phyloP scores from a whole-genome alignment of 352 stramenopile species.

The Pythium periplocum region DNA sequence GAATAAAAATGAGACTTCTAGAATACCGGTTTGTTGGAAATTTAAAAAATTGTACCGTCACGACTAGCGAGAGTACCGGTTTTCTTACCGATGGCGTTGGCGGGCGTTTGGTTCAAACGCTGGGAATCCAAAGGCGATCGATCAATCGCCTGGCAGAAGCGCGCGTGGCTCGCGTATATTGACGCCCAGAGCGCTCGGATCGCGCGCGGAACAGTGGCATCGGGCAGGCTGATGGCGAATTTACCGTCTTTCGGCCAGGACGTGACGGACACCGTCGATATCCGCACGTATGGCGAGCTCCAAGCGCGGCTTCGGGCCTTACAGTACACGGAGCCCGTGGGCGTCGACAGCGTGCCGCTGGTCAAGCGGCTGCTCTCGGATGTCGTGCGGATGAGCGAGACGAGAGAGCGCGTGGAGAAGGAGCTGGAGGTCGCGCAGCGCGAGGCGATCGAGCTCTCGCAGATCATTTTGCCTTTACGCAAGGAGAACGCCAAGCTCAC shows the following conservation, averaged over 20 bases:
- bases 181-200: background rate
- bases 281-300: conserved; percentile 49
- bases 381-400: conserved; percentile 27
- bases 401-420: conserved; percentile 27
- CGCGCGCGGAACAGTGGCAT: conserved; percentile 2
- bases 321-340: conserved; percentile 58
- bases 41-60: conserved; percentile 2
- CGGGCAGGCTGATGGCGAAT: conserved; percentile 23
- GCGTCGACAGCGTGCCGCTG: conserved; percentile 50
- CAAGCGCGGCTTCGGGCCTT: conserved; percentile 51
- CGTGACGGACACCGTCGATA: conserved; percentile 29
- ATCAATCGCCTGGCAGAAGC: no score
- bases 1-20: no score
- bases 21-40: no score
- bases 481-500: conserved; percentile 73
- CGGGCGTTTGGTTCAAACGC: conserved; percentile 6
- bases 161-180: conserved; percentile 7
- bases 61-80: conserved; percentile 1
- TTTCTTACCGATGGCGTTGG: conserved; percentile 1
- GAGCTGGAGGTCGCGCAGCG: conserved; percentile 49
- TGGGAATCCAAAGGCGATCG: background rate
- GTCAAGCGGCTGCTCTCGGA: conserved; percentile 55
- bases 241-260: conserved; percentile 28
- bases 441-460: conserved; percentile 57
- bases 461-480: conserved; percentile 63